Evolutionary conservation across 257 asterid genomes (phyloP).

Genomic region (Anisodus acutangulus): DNA sequence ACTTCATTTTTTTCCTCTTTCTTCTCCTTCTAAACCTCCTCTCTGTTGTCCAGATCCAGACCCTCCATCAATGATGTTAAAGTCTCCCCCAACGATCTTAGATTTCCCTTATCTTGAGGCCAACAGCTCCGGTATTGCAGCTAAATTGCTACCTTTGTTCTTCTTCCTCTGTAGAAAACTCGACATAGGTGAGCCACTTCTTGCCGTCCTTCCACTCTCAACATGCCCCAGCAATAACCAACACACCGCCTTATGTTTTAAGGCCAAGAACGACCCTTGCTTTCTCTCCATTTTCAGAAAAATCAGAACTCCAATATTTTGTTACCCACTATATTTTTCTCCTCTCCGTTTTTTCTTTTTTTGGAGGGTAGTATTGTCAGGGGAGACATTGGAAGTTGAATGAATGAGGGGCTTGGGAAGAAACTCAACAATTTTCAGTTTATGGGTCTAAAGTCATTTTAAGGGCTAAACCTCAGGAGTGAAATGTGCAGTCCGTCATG

Average conservation of each 20-base stretch:
- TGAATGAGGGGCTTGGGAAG: background rate
- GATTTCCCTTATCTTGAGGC: background rate
- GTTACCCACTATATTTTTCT: background rate
- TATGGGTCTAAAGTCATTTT: background rate
- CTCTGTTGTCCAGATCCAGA: no score
- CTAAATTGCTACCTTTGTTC: background rate
- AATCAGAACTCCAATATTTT: background rate
- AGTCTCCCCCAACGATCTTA: background rate
- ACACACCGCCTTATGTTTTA: background rate
- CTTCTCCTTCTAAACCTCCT: background rate
- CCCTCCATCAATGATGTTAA: background rate
- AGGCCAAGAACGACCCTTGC: background rate
- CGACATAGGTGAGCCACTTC: background rate
- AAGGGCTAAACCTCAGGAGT: background rate
- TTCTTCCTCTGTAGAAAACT: background rate
- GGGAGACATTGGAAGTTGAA: slow-evolving; percentile 7
- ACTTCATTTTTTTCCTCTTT: background rate
- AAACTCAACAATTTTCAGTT: background rate
- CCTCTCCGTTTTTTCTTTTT: background rate
- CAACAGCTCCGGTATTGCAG: background rate
- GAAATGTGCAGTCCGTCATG: slow-evolving; percentile 2
- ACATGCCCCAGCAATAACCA: background rate
- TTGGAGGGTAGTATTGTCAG: background rate
- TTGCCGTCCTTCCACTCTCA: background rate
- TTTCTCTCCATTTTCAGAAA: slow-evolving; percentile 17